phyloP scores from a whole-genome alignment of 208 protist genomes.

The Wallacemonas sp. region DNA sequence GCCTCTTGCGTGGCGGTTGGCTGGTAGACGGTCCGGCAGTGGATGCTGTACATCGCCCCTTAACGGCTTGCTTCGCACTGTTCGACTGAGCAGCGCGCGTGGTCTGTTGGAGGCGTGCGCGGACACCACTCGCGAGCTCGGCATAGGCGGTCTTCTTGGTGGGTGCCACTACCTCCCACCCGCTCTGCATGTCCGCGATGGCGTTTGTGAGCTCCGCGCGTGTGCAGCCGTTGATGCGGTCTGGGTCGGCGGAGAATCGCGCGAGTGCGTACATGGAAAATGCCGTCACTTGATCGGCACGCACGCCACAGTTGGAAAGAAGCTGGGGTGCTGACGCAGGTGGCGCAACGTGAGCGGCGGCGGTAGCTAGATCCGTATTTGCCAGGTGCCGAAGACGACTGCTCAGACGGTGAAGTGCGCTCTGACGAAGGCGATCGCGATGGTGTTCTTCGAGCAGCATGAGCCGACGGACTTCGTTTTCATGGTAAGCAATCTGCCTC shows the following conservation, averaged over 20 bases:
- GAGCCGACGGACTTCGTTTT: slow-evolving; percentile 62
- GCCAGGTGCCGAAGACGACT: slow-evolving; percentile 43
- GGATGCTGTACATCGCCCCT: too few species aligned
- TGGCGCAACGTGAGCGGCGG: slow-evolving; percentile 18
- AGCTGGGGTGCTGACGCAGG: slow-evolving; percentile 28
- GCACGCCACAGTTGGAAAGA: slow-evolving; percentile 50
- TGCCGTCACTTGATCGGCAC: slow-evolving; percentile 37
- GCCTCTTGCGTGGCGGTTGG: too few species aligned
- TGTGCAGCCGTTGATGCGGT: slow-evolving; percentile 19
- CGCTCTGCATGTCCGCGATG: slow-evolving; percentile 66
- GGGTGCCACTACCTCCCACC: slow-evolving; percentile 69
- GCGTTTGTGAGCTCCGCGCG: slow-evolving; percentile 33
- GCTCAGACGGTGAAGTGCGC: slow-evolving; percentile 46
- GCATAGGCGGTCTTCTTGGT: slow-evolving; percentile 44
- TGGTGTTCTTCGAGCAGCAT: slow-evolving; percentile 81
- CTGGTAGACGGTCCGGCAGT: too few species aligned
- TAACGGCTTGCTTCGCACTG: too few species aligned
- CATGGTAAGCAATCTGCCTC: slow-evolving; percentile 49
- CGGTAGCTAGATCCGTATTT: slow-evolving; percentile 56
- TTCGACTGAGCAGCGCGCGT: not conserved
- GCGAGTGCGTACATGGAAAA: slow-evolving; percentile 80
- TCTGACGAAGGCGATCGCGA: slow-evolving; percentile 46
- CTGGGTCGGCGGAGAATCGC: slow-evolving; percentile 42
- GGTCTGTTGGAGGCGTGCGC: slow-evolving; percentile 5
- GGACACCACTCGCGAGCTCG: slow-evolving; percentile 37